These are phyloP conservation scores for Apiospora phragmitis DNA, from an alignment of 2,329 filamentous ascomycete genomes.

Conservation along the genomic window DNA sequence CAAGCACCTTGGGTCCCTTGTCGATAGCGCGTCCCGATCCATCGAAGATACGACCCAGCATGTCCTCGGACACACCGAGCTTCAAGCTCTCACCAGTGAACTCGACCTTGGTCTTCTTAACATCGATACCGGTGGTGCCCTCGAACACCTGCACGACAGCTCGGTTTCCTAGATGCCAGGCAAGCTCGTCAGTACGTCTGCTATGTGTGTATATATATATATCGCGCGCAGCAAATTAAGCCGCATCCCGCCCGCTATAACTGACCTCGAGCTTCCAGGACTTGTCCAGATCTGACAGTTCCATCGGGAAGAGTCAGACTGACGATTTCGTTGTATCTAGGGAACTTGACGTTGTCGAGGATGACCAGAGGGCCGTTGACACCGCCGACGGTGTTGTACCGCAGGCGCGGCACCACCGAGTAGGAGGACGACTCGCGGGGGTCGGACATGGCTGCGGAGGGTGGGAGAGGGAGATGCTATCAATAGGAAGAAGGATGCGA, in stretches of 20 bases:
- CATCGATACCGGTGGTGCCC: slow-evolving; percentile 94
- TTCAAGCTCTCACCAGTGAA: slow-evolving; percentile 97
- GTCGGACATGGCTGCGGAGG: slow-evolving; percentile 48
- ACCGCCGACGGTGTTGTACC: slow-evolving; percentile 98
- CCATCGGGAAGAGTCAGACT: slow-evolving; percentile 94
- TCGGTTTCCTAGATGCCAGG: slow-evolving; percentile 67
- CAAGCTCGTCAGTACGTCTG: slow-evolving; percentile 20
- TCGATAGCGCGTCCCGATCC: slow-evolving; percentile 97
- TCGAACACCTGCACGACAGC: slow-evolving; percentile 99
- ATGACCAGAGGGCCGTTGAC: slow-evolving; percentile 98
- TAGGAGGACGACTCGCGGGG: slow-evolving; percentile 61
- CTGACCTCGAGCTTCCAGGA: slow-evolving; percentile 93
- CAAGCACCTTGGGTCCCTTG: slow-evolving; percentile 96
- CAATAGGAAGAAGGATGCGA: slow-evolving; percentile 10
- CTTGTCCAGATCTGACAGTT: slow-evolving; percentile 88
- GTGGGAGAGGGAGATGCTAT: neutral
- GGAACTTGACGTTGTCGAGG: slow-evolving; percentile 98
- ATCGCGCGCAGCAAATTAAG: neutral
- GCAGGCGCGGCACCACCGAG: slow-evolving; percentile 63
- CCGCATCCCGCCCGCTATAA: slow-evolving; percentile 10
- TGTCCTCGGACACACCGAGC: slow-evolving; percentile 98
- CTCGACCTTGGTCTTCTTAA: slow-evolving; percentile 99
- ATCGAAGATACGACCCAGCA: slow-evolving; percentile 98
- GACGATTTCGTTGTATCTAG: slow-evolving; percentile 96
- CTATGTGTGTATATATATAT: neutral